Conservation (phyloP, 1,284 basidiomycete genomes). For the Austroboletus olivaceoglutinosus region DNA sequence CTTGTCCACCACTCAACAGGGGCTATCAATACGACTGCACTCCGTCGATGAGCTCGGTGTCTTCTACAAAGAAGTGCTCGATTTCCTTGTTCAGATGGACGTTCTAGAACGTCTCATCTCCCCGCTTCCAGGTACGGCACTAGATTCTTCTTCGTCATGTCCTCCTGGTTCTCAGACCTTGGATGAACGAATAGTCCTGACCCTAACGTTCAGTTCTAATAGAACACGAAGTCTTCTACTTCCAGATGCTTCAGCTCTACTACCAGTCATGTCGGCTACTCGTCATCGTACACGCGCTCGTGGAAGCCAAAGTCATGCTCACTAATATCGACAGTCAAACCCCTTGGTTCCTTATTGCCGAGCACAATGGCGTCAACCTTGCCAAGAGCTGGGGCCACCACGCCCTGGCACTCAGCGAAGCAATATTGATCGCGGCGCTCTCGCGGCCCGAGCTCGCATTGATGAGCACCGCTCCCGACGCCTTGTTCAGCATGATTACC, state of each 20-base stretch:
- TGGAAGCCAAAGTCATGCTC: constrained; percentile 34
- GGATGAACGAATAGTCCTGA: constrained; percentile 17
- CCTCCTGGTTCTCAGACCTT: constrained; percentile 1
- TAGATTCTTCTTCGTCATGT: background rate
- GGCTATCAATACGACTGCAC: constrained; percentile 31
- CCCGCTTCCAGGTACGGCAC: constrained; percentile 39
- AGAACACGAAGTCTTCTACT: constrained; percentile 41
- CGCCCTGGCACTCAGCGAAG: constrained; percentile 39
- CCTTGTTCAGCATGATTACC: constrained; percentile 41
- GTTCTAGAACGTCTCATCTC: constrained; percentile 36
- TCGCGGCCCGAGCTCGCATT: constrained; percentile 33
- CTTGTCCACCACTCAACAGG: constrained; percentile 31
- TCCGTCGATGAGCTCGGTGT: constrained; percentile 27
- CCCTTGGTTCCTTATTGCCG: constrained; percentile 36
- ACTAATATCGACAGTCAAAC: constrained; percentile 17
- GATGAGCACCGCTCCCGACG: constrained; percentile 43
- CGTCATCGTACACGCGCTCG: constrained; percentile 38
- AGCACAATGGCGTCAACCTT: constrained; percentile 36
- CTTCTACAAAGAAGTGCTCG: constrained; percentile 37
- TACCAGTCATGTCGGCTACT: constrained; percentile 40
- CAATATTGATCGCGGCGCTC: constrained; percentile 36
- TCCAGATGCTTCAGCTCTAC: constrained; percentile 38
- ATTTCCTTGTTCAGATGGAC: constrained; percentile 35
- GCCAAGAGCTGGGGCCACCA: constrained; percentile 41
- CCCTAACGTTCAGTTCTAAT: constrained; percentile 37